Evolutionary conservation across 2,329 filamentous ascomycete genomes (phyloP).

Genomic region (Dactylellina haptotyla): DNA sequence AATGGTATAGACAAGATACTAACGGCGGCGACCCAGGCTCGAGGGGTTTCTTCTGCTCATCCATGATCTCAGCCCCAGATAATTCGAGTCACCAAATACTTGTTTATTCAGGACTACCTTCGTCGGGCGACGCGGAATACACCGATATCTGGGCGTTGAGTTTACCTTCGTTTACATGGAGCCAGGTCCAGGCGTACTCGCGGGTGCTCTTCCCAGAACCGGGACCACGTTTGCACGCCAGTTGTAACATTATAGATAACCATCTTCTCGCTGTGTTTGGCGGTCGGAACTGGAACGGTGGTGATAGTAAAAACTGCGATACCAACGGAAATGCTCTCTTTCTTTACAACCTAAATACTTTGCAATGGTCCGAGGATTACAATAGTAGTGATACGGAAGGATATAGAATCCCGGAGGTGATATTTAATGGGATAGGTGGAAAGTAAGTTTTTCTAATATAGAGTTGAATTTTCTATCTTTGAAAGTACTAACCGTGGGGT

Average conservation of each 20-base stretch:
- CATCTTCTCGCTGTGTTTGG: slow-evolving; percentile 34
- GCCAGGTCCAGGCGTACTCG: slow-evolving; percentile 23
- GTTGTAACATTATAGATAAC: slow-evolving; percentile 33
- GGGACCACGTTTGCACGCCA: slow-evolving; percentile 23
- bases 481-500: neutral
- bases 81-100: slow-evolving; percentile 44
- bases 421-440: slow-evolving; percentile 28
- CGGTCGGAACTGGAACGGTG: slow-evolving; percentile 21
- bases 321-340: slow-evolving; percentile 31
- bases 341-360: slow-evolving; percentile 34
- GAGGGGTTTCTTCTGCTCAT: slow-evolving; percentile 19
- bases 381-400: slow-evolving; percentile 17
- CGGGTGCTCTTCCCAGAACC: slow-evolving; percentile 21
- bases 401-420: slow-evolving; percentile 9
- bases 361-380: slow-evolving; percentile 22
- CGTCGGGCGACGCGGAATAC: neutral
- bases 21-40: slow-evolving; percentile 28
- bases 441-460: slow-evolving; percentile 13
- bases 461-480: neutral
- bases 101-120: slow-evolving; percentile 22
- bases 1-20: slow-evolving; percentile 35
- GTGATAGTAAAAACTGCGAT: slow-evolving; percentile 36
- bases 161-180: slow-evolving; percentile 40
- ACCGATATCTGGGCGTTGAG: slow-evolving; percentile 42
- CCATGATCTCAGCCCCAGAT: slow-evolving; percentile 33